Evolutionary conservation across 768 basidiomycete species (phyloP), one percentile per base, ranked within the genome.

Genomic region (Xerocomellus amylosporus): DNA sequence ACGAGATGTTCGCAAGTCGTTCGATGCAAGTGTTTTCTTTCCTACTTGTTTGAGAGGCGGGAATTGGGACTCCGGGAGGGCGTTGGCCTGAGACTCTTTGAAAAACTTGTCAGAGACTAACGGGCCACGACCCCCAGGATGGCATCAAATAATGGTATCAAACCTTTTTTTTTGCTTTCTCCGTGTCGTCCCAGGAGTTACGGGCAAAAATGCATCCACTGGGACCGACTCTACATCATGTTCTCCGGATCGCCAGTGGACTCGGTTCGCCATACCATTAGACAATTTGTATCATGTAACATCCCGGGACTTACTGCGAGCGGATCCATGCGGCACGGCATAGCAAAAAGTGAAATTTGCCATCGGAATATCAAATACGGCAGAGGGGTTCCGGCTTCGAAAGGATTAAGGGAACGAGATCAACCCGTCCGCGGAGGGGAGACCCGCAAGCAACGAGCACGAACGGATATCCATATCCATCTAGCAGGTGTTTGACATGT

Each of bases 371-470:
- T 51, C 39, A 31, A 40, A 62, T 53, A 50, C 44, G 49, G 53
- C 17, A 51, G 28, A 38, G 44, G 33, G 8, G 46, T 54, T 51
- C 53, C 53, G 54, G 40, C 57, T 59, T 65, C 53, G 52, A 54
- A 61, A 51, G 51, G 49, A 24, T 36, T 6, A 43, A 50, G 49
- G 61, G 63, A 55, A 56, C 37, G 9, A 36, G 52, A 64, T 60
- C 55, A 60, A 49, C n/a, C 64, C 61, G 58, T 63, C 57, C 64
- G 64, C 64, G 60, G 64, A 65, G 52, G 54, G 56, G 64, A 50
- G 48, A 48, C 44, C 53, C 59, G 55, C 50, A 28, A 34, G 30
- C 46, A 14, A 39, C n/a, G 8, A 26, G 56, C 10, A 41, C 39
- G 41, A 49, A 36, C 14, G 44, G 15, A 41, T 13, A 12, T 14